Conservation (phyloP, 2,329 filamentous ascomycete species). For the Gnomoniopsis smithogilvyi region DNA sequence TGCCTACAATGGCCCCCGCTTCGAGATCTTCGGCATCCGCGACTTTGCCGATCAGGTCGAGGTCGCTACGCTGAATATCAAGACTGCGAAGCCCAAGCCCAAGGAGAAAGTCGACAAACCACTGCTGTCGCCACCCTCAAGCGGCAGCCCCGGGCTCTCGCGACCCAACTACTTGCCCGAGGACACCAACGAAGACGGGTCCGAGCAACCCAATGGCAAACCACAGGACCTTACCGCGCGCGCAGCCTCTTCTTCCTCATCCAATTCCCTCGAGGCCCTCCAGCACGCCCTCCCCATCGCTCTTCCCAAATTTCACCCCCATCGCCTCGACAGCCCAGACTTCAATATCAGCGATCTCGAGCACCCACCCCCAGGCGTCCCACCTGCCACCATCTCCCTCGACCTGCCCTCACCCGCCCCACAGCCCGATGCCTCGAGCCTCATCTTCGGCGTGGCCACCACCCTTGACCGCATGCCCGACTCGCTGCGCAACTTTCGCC, state of each 20-base stretch:
- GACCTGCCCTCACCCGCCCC: background rate
- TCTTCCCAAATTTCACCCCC: conserved; percentile 10
- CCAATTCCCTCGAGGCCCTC: background rate
- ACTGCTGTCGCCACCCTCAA: background rate
- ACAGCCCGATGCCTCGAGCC: conserved; percentile 14
- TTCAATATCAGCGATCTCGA: conserved; percentile 13
- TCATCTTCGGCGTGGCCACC: conserved; percentile 19
- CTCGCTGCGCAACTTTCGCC: conserved; percentile 14
- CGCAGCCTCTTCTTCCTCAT: background rate
- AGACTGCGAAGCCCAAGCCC: conserved; percentile 5
- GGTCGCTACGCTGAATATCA: conserved; percentile 13
- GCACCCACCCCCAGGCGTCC: conserved; percentile 4
- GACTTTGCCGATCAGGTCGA: conserved; percentile 13
- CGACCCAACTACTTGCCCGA: no score
- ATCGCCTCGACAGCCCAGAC: conserved; percentile 10
- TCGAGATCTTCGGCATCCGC: conserved; percentile 14
- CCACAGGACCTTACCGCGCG: background rate
- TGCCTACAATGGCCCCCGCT: conserved; percentile 7
- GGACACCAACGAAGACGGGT: background rate
- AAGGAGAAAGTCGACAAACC: background rate
- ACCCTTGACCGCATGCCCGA: conserved; percentile 17
- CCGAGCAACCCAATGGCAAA: background rate
- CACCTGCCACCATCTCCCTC: conserved; percentile 11
- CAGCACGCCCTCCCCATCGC: conserved; percentile 17
- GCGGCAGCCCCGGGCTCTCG: background rate